A percentile compares a stretch with the other conserved stretches of the same genome.
Evolutionary conservation across 1,284 basidiomycete species (phyloP).

Genomic region (Pterulicium gracile): DNA sequence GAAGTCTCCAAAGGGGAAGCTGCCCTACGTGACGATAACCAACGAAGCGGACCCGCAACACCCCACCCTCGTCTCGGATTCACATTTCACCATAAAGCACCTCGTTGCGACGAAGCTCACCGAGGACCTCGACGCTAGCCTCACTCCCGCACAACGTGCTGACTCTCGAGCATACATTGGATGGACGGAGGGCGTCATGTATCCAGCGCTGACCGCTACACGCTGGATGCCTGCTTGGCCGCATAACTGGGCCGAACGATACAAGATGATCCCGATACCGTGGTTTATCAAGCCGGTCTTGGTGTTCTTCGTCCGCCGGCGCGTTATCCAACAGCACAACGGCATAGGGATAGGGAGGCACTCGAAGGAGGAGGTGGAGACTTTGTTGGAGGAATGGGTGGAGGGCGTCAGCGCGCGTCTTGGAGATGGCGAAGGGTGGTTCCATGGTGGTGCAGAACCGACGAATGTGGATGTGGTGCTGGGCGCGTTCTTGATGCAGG

Average conservation of each 20-base stretch:
- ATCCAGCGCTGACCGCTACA: neutral
- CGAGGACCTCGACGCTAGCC: neutral
- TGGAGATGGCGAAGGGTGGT: neutral
- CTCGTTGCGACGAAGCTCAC: neutral
- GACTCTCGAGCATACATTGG: neutral
- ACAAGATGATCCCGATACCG: neutral
- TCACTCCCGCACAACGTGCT: neutral
- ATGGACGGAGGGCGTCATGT: neutral
- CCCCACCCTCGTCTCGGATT: neutral
- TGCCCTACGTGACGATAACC: neutral
- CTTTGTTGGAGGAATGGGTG: neutral
- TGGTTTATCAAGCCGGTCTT: neutral
- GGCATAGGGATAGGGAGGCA: neutral
- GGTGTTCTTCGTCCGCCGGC: neutral
- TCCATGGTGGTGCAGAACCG: neutral
- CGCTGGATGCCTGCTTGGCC: neutral
- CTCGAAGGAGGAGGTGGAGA: slow-evolving; percentile 1
- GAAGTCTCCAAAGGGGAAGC: neutral
- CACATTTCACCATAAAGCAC: neutral
- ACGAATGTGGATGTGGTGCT: neutral
- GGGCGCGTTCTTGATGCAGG: slow-evolving; percentile 1
- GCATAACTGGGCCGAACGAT: neutral
- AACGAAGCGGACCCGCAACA: neutral
- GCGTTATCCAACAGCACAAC: neutral
- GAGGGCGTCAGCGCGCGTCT: neutral